Base-by-base conservation (phyloP, 2,329 filamentous ascomycete species). In the Ilyonectria mors-panacis region DNA sequence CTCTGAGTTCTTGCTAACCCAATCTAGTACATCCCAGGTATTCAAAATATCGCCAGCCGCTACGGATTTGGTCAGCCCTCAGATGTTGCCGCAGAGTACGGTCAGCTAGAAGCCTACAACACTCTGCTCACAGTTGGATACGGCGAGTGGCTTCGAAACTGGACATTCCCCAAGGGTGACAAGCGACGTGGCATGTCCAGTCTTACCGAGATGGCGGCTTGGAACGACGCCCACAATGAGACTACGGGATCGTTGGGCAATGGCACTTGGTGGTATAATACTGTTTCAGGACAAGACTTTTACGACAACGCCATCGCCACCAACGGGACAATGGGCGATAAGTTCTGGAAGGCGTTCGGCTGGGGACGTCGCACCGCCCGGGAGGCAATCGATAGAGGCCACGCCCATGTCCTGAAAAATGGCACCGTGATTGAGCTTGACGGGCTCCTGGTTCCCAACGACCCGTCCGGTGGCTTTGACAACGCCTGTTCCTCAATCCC, bases 91-190 rank as follows among this genome's bases (percentile, higher is more conserved):
- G 51, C 47, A 1, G 55, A 65, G 23, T 62, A 50, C 55, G 44
- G 61, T 17, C 70, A 72, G 12, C 30, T 63, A n/a, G 58, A 68
- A 17, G 59, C 57, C 13, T 70, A 63, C 28, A 63, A 66, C n/a
- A 66, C 68, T 1, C 70, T 73, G 26, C 65, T 72, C 4, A 68
- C 70, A 1, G 71, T 72, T 6, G 71, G 54, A 12, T 73, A 73
- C 13, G 71, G 58, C n/a, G 70, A 71, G 33, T 71, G 68, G 64
- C 64, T 72, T 3, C 55, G 65, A 6, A 57, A 67, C 28, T 73
- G 68, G 68, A 67, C 55, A 1, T 73, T 66, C 26, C 64, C 64
- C 4, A 51, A 48, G 17, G 26, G 19, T 5, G 71, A 73, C 51
- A 58, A 69, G 37, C 60, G 71, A 1, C 47, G 58, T n/a, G 61